A percentile compares a stretch with the other conserved stretches of the same genome.
These are phyloP conservation scores for Pichiaceae sp. DNA, from an alignment of 1,139 yeast species.

Conservation along the genomic window DNA sequence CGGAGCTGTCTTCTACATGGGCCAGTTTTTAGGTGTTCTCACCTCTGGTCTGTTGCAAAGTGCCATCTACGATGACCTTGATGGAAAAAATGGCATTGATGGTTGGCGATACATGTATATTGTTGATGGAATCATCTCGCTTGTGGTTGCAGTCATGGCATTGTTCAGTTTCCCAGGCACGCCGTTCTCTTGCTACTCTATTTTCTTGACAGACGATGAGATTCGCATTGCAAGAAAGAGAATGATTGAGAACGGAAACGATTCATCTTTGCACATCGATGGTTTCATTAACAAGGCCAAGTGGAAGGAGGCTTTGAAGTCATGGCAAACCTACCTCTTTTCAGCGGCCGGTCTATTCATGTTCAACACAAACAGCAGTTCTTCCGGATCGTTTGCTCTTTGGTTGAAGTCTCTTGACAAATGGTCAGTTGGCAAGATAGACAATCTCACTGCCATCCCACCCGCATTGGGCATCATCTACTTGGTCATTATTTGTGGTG, in stretches of 20 bases:
- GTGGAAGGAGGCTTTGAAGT: slow-evolving; percentile 40
- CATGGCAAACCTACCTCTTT: slow-evolving; percentile 45
- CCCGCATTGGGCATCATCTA: slow-evolving; percentile 52
- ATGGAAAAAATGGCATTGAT: slow-evolving; percentile 27
- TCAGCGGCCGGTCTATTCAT: slow-evolving; percentile 32
- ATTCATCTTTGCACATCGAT: slow-evolving; percentile 6
- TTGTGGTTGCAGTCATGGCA: slow-evolving; percentile 52
- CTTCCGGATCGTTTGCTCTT: slow-evolving; percentile 46
- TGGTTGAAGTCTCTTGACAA: slow-evolving; percentile 42
- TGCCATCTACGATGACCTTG: slow-evolving; percentile 34
- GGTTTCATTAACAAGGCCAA: slow-evolving; percentile 27
- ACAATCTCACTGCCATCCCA: slow-evolving; percentile 34
- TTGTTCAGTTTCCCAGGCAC: slow-evolving; percentile 57
- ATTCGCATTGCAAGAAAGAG: slow-evolving; percentile 53
- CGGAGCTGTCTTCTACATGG: slow-evolving; percentile 52
- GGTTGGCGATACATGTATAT: slow-evolving; percentile 62
- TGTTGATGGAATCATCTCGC: slow-evolving; percentile 49
- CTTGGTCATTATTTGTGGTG: slow-evolving; percentile 34
- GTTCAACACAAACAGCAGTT: slow-evolving; percentile 33
- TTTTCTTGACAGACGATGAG: slow-evolving; percentile 53
- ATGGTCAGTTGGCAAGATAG: slow-evolving; percentile 31
- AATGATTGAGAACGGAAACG: slow-evolving; percentile 31
- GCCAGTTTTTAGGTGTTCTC: slow-evolving; percentile 51
- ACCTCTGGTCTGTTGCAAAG: slow-evolving; percentile 54
- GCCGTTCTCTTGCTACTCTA: slow-evolving; percentile 47